Percentiles rank a stretch among this genome's conserved stretches.
phyloP scores from a whole-genome alignment of 2,329 filamentous ascomycete species.

The Rosellinia necatrix region DNA sequence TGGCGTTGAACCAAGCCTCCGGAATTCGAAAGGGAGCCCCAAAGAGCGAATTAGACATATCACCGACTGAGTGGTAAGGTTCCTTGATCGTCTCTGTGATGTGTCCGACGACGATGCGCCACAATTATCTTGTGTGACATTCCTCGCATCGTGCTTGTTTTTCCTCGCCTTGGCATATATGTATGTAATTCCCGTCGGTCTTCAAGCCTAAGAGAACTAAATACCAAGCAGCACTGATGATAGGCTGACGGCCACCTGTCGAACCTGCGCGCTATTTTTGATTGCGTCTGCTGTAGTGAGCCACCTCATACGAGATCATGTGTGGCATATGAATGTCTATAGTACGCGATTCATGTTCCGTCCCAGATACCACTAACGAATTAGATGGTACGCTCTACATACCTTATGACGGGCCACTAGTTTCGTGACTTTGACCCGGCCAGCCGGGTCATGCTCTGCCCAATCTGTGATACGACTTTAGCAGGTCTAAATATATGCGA shows the following conservation, averaged over 20 bases:
- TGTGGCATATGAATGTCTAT: background rate
- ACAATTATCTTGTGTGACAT: conserved; percentile 6
- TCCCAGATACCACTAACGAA: background rate
- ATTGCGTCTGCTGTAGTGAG: background rate
- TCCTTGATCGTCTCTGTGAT: background rate
- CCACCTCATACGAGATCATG: background rate
- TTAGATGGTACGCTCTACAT: background rate
- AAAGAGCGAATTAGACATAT: background rate
- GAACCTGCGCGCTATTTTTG: background rate
- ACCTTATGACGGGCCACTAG: background rate
- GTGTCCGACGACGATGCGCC: background rate
- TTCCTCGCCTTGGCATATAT: background rate
- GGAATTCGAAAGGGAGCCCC: background rate
- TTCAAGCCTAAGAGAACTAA: background rate
- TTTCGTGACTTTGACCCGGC: background rate
- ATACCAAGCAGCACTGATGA: conserved; percentile 1
- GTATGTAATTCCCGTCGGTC: too few species aligned
- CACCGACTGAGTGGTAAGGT: background rate
- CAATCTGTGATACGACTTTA: background rate
- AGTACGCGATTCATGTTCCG: background rate
- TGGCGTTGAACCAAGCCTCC: background rate
- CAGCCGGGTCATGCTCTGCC: background rate
- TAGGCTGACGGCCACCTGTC: background rate
- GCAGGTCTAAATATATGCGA: background rate
- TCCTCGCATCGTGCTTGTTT: background rate